These are phyloP conservation scores for Termitomyces titanicus DNA, from an alignment of 768 basidiomycete genomes.

Conservation along the genomic window DNA sequence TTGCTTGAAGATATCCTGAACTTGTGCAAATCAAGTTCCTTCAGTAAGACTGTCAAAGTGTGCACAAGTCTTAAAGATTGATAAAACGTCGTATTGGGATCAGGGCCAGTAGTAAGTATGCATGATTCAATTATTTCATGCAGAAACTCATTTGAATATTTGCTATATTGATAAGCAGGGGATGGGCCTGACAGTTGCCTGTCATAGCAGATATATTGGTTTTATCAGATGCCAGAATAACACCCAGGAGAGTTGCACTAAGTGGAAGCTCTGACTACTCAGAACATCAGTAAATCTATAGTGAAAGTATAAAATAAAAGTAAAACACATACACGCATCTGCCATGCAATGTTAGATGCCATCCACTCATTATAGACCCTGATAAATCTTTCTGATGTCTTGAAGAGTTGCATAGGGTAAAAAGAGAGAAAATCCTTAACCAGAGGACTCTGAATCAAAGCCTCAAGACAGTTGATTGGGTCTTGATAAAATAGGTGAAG, in stretches of 20 bases:
- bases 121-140: conserved; percentile 13
- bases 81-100: too few relatives aligned
- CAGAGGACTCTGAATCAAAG: conserved; percentile 21
- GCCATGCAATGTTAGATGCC: conserved; percentile 18
- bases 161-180: conserved; percentile 10
- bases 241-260: conserved; percentile 15
- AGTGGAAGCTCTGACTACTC: conserved; percentile 12
- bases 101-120: conserved; percentile 15
- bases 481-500: conserved; percentile 25
- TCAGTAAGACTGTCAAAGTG: too few relatives aligned
- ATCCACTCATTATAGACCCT: conserved; percentile 21
- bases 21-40: too few relatives aligned
- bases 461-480: conserved; percentile 24
- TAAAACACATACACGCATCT: conserved; percentile 15
- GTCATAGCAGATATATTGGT: conserved; percentile 17
- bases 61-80: too few relatives aligned
- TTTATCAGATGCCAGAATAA: conserved; percentile 16
- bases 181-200: conserved; percentile 9
- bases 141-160: conserved; percentile 12
- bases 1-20: too few relatives aligned
- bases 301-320: too few relatives aligned
- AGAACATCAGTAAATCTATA: background rate
- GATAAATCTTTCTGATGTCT: conserved; percentile 5
- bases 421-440: conserved; percentile 21
- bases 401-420: conserved; percentile 11